phyloP scores from a whole-genome alignment of 2,329 filamentous ascomycete genomes.

The Periconia sp. region DNA sequence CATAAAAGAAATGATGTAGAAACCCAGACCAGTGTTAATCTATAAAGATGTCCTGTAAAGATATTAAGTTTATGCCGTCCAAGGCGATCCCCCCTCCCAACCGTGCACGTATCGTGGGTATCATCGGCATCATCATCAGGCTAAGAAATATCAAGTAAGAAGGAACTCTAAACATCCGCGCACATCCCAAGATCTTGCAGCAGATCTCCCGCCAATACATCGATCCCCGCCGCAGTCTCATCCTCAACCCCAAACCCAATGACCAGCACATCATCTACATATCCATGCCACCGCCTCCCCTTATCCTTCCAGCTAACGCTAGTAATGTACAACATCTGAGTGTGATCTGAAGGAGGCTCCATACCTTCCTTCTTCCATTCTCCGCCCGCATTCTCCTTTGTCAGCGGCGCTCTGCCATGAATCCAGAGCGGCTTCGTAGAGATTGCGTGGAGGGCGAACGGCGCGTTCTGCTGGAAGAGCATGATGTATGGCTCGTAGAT shows the following conservation, averaged over 20 bases:
- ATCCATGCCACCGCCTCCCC: constrained; percentile 61
- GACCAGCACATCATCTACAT: constrained; percentile 62
- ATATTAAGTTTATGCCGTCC: no score
- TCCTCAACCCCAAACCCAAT: constrained; percentile 65
- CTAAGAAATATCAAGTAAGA: not conserved
- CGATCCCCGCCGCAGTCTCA: constrained; percentile 55
- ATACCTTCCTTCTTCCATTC: constrained; percentile 19
- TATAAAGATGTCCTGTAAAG: no score
- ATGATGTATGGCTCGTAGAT: constrained; percentile 64
- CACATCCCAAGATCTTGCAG: constrained; percentile 52
- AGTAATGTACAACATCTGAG: constrained; percentile 65
- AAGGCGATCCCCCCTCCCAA: no score
- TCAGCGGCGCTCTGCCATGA: constrained; percentile 51
- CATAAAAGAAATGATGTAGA: no score
- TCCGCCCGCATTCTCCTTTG: constrained; percentile 15
- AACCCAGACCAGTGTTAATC: no score
- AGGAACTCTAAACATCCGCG: no score
- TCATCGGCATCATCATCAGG: not conserved
- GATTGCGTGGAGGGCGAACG: constrained; percentile 59
- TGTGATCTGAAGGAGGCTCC: constrained; percentile 33
- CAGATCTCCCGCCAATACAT: constrained; percentile 59
- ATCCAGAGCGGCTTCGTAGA: constrained; percentile 63
- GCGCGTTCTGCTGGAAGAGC: constrained; percentile 55
- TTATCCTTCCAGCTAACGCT: constrained; percentile 61
- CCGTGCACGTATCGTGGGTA: no score